These are phyloP conservation scores for Ascochyta lentis DNA, from an alignment of 2,329 filamentous ascomycete species.

Conservation along the genomic window DNA sequence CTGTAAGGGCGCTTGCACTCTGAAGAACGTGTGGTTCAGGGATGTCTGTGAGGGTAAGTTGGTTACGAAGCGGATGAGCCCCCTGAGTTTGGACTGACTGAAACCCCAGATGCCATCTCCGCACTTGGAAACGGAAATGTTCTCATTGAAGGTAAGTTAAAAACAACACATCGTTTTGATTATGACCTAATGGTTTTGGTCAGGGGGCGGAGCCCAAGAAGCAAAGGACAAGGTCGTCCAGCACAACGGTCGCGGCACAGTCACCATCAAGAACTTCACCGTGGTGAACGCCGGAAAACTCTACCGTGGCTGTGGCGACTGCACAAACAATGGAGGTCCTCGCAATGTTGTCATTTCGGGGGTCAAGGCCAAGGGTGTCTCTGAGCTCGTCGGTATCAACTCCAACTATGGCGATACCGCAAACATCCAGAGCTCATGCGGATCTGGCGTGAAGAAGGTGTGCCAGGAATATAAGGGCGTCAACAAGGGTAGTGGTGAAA, in stretches of 20 bases:
- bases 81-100: neutral
- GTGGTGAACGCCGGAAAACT: constrained; percentile 56
- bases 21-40: constrained; percentile 34
- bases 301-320: constrained; percentile 54
- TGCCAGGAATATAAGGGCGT: constrained; percentile 25
- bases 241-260: constrained; percentile 40
- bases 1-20: constrained; percentile 55
- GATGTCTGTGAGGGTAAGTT: constrained; percentile 31
- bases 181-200: too few species aligned
- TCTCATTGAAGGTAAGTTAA: constrained; percentile 33
- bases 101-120: constrained; percentile 22
- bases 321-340: constrained; percentile 52
- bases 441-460: constrained; percentile 17
- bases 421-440: constrained; percentile 50
- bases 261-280: constrained; percentile 48
- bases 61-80: too few species aligned
- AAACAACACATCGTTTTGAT: too few species aligned
- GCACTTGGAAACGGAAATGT: constrained; percentile 28
- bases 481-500: constrained; percentile 8
- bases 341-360: constrained; percentile 50
- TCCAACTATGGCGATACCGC: constrained; percentile 56
- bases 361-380: constrained; percentile 45
- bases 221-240: constrained; percentile 43
- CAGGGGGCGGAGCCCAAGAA: constrained; percentile 37
- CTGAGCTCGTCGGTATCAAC: constrained; percentile 53